Percentiles rank a stretch among this genome's conserved stretches.
These are phyloP conservation scores for Daucus carota DNA, from an alignment of 129 eudicot species.

Conservation along the genomic window DH1_v3.0 NC_030384.2:26752001-26752500, in stretches of 20 bases:
- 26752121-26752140: constrained; percentile 92
- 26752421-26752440: neutral
- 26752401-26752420: neutral
- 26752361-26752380: neutral
- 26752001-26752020: neutral
- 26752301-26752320: constrained; percentile 35
- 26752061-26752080: constrained; percentile 91
- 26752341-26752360: constrained; percentile 72
- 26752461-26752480: neutral
- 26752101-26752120: constrained; percentile 75
- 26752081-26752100: constrained; percentile 85
- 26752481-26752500: neutral
- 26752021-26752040: neutral
- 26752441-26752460: neutral
- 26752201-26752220: constrained; percentile 32
- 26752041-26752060: constrained; percentile 24
- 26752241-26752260: neutral
- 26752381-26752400: neutral
- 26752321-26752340: constrained; percentile 64
- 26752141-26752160: constrained; percentile 85
- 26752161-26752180: constrained; percentile 62
- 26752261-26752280: neutral
- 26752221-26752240: neutral
- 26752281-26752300: neutral
- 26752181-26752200: constrained; percentile 60